Base-by-base conservation (phyloP, 495 filamentous ascomycete genomes). In the Daldinia bambusicola region DNA sequence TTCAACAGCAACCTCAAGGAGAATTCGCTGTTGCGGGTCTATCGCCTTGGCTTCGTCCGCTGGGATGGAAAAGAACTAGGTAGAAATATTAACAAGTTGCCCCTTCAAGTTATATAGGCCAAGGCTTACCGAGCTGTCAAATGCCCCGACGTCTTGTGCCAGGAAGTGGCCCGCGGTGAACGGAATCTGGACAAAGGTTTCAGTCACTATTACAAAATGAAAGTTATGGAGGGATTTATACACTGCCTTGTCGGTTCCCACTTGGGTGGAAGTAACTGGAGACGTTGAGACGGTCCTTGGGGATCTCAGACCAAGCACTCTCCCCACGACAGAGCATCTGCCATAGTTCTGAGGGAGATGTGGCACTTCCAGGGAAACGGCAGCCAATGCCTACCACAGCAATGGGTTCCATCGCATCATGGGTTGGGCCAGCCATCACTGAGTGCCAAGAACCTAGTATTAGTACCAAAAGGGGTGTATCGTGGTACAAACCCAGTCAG, bases 91-190 rank as follows among this genome's bases (percentile, higher is more conserved):
- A 68, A 61, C 16, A 45, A 16, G 2, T 6, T 13, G 2, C 34
- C 38, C 4, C 31, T 34, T 2, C 2, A 4, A 20, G 2, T 37
- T 0, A 18, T 41, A 36, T 3, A n/a, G 26, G 10, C 37, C 6
- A 41, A 14, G 32, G 20, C 63, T 55, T 67, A 71, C 69, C 13
- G 63, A 71, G n/a, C 80, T 80, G 62, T 86, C 83, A 40, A 84
- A 85, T 0, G 59, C 36, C 3, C 60, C 73, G 0, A 82, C 18
- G 64, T 85, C 82, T 13, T 82, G 72, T 13, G 71, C 68, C n/a
- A 95, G 88, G 79, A 92, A 95, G 78, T 90, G 92, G 4, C 90
- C 93, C 57, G 89, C 93, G 12, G 88, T 86, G 0, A 91, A 89
- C 22, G 63, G 69, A 4, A 67, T 63, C 69, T 72, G 10, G 4